Base-by-base conservation (phyloP, 495 filamentous ascomycete genomes). In the Podospora pseudopauciseta region DNA sequence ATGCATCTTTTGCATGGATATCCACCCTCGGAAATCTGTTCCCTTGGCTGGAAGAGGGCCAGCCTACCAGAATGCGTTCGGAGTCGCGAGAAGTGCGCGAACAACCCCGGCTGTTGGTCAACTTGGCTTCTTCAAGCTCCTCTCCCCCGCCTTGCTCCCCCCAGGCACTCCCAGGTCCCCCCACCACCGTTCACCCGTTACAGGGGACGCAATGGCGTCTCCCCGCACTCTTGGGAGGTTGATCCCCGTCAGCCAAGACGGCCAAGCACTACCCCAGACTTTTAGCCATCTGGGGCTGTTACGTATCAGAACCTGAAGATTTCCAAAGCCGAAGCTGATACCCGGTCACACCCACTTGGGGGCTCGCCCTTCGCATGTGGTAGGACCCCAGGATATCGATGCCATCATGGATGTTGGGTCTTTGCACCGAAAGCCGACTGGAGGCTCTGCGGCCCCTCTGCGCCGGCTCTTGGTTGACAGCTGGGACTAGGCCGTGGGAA, bases 11-110 rank as follows among this genome's bases (percentile, higher is more conserved):
- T 49, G 39, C 39, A 49, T 11, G 9, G 9, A 49, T 67, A 19
- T 34, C 55, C 63, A n/a, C 44, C 34, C 3, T 49, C 39, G 68
- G 69, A 57, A 67, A 59, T 64, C 20, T 39, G 20, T 66, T 30
- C 19, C 66, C 27, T 15, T 39, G 7, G 30, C 34, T 15, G 23
- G 16, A 39, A 27, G 4, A 69, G 23, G n/a, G 49, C 30, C 55
- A 54, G 18, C 62, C 18, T 63, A n/a, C 18, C 4, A 28, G 30
- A 39, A 49, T 30, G 30, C 6, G 15, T 56, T 73, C 70, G 70
- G 72, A 68, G 62, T 72, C 72, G 72, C 72, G 72, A 74, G 67
- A 16, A 54, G 61, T 23, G 60, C 30, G 64, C 70, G 72, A 69
- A 56, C 13, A 13, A 19, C 16, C n/a, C 28, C 19, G 16, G 32